Percentiles rank a stretch among this genome's conserved stretches.
Conservation (phyloP, 2,329 filamentous ascomycete species). For the Hymenoscyphus albidus region DNA sequence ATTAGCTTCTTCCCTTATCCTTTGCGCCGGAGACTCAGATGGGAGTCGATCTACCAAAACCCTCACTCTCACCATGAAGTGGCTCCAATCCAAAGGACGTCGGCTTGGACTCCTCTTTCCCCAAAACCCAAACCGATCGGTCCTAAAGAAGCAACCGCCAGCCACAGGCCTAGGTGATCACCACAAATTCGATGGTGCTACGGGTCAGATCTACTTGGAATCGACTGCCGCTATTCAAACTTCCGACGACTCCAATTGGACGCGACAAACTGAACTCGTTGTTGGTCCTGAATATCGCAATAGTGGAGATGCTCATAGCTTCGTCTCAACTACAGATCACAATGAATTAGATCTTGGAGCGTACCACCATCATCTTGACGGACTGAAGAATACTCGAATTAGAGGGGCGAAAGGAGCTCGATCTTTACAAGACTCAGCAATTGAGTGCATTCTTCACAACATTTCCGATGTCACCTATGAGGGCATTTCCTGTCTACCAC, state of each 20-base stretch:
- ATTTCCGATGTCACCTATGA: conserved; percentile 22
- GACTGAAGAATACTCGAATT: conserved; percentile 11
- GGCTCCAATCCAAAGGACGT: conserved; percentile 9
- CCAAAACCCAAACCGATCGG: not conserved
- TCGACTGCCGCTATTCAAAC: conserved; percentile 19
- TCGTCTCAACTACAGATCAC: not conserved
- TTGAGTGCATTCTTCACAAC: conserved; percentile 26
- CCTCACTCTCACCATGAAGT: conserved; percentile 9
- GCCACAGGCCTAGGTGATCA: conserved; percentile 1
- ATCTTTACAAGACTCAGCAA: conserved; percentile 24
- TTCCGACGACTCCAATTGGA: conserved; percentile 25
- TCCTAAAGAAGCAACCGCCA: not conserved
- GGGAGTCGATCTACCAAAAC: not conserved
- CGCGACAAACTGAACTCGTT: conserved; percentile 12
- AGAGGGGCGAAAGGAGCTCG: conserved; percentile 19
- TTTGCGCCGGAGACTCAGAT: not conserved
- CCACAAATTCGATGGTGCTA: conserved; percentile 27
- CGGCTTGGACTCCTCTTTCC: conserved; percentile 10
- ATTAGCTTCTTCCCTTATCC: not conserved
- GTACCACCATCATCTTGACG: conserved; percentile 13
- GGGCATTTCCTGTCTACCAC: conserved; percentile 24
- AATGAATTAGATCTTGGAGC: conserved; percentile 6
- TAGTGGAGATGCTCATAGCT: conserved; percentile 7
- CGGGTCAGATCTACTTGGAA: conserved; percentile 32
- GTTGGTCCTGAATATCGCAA: conserved; percentile 14